Conservation (phyloP, 202 grass and related monocot species). For the Panicum virgatum region DNA sequence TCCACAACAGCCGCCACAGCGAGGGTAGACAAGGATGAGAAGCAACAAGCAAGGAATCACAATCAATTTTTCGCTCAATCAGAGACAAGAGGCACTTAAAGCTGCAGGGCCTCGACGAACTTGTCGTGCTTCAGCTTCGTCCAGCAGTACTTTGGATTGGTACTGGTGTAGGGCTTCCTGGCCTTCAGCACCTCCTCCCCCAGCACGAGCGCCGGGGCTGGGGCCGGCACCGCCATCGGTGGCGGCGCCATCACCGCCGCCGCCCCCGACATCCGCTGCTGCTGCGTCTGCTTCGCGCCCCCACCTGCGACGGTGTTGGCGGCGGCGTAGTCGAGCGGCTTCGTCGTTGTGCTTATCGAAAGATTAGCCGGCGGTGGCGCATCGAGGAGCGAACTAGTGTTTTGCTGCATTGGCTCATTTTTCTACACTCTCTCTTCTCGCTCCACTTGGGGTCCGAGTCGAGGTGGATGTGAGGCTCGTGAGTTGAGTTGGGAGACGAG, state of each 20-base stretch:
- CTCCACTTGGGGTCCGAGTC: too few relatives aligned
- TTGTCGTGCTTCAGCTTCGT: constrained; percentile 83
- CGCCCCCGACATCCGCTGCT: neutral
- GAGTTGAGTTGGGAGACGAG: too few relatives aligned
- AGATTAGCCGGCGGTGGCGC: constrained; percentile 36
- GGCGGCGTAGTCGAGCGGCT: constrained; percentile 28
- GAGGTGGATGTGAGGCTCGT: too few relatives aligned
- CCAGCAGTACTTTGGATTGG: constrained; percentile 80
- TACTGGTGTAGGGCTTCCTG: constrained; percentile 83
- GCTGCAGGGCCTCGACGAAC: constrained; percentile 81
- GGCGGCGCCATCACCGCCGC: constrained; percentile 32
- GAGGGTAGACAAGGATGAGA: neutral
- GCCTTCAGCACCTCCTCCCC: constrained; percentile 51
- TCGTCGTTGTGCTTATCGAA: constrained; percentile 51
- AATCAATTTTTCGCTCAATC: neutral
- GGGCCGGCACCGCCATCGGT: constrained; percentile 41
- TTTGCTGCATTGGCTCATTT: neutral
- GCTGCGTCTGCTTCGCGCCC: neutral
- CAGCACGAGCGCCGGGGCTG: neutral
- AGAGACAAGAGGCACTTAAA: constrained; percentile 39
- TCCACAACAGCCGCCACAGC: neutral
- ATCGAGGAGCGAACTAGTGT: constrained; percentile 23
- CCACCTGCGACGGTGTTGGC: neutral
- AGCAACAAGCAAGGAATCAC: constrained; percentile 10
- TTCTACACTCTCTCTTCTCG: too few relatives aligned